A percentile compares a stretch with the other conserved stretches of the same genome.
Evolutionary conservation across 768 basidiomycete genomes (phyloP).

Genomic region (Pleurotus pulmonarius): DNA sequence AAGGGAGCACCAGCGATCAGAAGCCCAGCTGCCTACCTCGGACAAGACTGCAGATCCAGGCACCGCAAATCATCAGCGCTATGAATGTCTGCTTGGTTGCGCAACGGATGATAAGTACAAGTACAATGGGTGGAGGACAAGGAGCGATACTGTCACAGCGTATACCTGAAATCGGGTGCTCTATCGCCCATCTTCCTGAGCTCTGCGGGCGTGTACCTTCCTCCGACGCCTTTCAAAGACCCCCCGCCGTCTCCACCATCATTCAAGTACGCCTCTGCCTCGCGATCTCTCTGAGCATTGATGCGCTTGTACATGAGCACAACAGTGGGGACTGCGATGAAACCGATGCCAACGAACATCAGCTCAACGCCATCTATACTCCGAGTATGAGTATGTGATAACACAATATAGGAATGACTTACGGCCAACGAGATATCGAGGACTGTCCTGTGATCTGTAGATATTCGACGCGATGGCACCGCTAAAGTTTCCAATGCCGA

Average conservation of each 20-base stretch:
- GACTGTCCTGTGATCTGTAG: conserved; percentile 54
- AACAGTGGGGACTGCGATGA: conserved; percentile 46
- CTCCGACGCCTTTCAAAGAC: conserved; percentile 21
- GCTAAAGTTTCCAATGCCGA: conserved; percentile 62
- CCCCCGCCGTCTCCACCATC: conserved; percentile 19
- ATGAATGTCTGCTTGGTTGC: too few species aligned
- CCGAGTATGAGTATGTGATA: background rate
- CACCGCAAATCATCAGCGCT: too few species aligned
- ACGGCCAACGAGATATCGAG: conserved; percentile 64
- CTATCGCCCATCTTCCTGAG: conserved; percentile 49
- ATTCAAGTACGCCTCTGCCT: conserved; percentile 7
- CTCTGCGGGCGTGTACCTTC: conserved; percentile 31
- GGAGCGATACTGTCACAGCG: conserved; percentile 20
- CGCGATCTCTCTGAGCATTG: conserved; percentile 48
- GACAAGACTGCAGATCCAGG: too few species aligned
- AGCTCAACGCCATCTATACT: conserved; percentile 56
- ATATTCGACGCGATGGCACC: conserved; percentile 65
- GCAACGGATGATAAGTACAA: too few species aligned
- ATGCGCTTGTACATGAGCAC: conserved; percentile 50
- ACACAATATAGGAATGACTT: conserved; percentile 19
- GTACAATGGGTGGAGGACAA: too few species aligned
- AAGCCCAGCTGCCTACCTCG: too few species aligned
- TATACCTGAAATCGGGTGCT: conserved; percentile 63
- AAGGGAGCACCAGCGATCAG: too few species aligned
- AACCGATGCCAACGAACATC: conserved; percentile 66